Percentiles rank a stretch among this genome's conserved stretches.
These are phyloP conservation scores for Sinapis alba DNA, from an alignment of 441 rosid genomes.

Conservation along the genomic window DNA sequence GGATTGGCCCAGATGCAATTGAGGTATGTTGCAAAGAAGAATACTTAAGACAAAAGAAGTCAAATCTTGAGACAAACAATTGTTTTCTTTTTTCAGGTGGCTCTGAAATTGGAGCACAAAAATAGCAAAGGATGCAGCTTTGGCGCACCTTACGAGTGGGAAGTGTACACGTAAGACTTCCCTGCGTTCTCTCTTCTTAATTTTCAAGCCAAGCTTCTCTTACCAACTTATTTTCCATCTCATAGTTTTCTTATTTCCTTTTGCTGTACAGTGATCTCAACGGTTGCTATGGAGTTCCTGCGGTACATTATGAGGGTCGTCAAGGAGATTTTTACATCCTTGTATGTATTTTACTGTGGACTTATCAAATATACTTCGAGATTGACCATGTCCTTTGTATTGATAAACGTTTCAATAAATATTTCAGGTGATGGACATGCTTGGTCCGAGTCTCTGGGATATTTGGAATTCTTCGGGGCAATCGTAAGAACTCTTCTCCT, in stretches of 20 bases:
- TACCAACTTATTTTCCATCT: background rate
- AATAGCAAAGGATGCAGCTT: slow-evolving; percentile 90
- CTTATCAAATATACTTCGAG: background rate
- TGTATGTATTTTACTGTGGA: slow-evolving; percentile 45
- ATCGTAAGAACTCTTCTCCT: slow-evolving; percentile 60
- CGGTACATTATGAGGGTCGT: slow-evolving; percentile 82
- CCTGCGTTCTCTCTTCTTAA: slow-evolving; percentile 3
- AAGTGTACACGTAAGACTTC: slow-evolving; percentile 73
- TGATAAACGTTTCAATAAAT: slow-evolving; percentile 13
- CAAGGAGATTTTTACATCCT: slow-evolving; percentile 91
- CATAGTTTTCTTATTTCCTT: background rate
- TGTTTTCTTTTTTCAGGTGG: slow-evolving; percentile 54
- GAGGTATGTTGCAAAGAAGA: slow-evolving; percentile 52
- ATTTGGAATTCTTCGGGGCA: slow-evolving; percentile 82
- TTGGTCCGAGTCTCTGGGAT: slow-evolving; percentile 97
- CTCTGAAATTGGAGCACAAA: slow-evolving; percentile 84
- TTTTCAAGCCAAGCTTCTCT: background rate
- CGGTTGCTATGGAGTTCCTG: slow-evolving; percentile 85
- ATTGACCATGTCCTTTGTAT: slow-evolving; percentile 17
- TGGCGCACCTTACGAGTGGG: slow-evolving; percentile 98
- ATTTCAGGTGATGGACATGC: slow-evolving; percentile 92
- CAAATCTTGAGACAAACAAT: background rate
- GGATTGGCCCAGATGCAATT: slow-evolving; percentile 76
- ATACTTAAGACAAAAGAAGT: background rate
- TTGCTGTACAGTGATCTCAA: slow-evolving; percentile 55